Percentiles rank a stretch among this genome's conserved stretches.
Evolutionary conservation across 1,139 yeast species (phyloP).

Genomic region (Pichia sp.): DNA sequence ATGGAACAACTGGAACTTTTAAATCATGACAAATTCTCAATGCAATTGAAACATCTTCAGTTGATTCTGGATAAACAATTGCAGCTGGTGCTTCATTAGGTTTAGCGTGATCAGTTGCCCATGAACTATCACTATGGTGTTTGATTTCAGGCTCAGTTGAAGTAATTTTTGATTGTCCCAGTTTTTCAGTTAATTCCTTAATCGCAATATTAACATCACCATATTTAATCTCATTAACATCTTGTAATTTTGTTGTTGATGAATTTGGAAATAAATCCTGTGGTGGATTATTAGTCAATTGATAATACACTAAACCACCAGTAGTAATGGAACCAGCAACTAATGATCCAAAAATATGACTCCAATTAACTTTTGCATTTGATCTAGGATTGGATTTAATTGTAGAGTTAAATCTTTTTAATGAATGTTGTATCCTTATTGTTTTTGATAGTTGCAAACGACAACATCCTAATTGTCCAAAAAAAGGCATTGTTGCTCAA

Average conservation of each 20-base stretch:
- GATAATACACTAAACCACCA: background rate
- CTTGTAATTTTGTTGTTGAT: slow-evolving; percentile 30
- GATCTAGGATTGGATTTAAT: background rate
- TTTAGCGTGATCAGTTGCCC: slow-evolving; percentile 57
- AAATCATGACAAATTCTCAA: slow-evolving; percentile 62
- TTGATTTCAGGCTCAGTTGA: slow-evolving; percentile 2
- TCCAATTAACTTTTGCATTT: background rate
- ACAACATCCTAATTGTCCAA: too few species aligned
- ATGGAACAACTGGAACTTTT: slow-evolving; percentile 71
- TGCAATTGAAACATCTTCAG: slow-evolving; percentile 61
- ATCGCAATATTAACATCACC: slow-evolving; percentile 34
- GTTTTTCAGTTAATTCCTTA: slow-evolving; percentile 34
- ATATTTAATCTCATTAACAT: slow-evolving; percentile 28
- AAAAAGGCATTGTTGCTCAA: too few species aligned
- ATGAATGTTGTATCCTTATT: too few species aligned
- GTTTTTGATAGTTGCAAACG: too few species aligned
- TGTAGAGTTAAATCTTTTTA: background rate
- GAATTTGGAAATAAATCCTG: slow-evolving; percentile 29
- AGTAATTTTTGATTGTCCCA: slow-evolving; percentile 36
- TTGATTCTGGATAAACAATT: slow-evolving; percentile 57
- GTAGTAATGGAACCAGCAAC: background rate
- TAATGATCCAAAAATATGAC: background rate
- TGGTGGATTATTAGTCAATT: slow-evolving; percentile 16
- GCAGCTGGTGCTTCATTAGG: slow-evolving; percentile 46
- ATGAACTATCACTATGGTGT: slow-evolving; percentile 38